Conservation (phyloP, 805 yeast species). For the Myxozyma geophila region DNA sequence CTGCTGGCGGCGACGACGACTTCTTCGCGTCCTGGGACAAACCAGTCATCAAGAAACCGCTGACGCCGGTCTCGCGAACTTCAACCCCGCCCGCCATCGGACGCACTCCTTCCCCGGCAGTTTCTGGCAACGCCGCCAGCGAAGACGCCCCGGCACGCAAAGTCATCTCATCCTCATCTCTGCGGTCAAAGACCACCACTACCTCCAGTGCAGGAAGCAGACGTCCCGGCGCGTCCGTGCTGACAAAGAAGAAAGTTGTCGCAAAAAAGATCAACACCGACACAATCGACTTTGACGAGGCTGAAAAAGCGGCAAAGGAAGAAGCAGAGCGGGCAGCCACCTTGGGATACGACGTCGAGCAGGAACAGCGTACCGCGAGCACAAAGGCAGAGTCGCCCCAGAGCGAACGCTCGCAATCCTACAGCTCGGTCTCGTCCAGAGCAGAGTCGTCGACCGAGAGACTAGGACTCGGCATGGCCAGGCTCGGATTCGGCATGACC, state of each 20-base stretch:
- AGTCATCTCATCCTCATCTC: slow-evolving; percentile 55
- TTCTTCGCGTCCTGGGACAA: slow-evolving; percentile 92
- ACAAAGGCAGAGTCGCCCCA: slow-evolving; percentile 16
- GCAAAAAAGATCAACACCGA: slow-evolving; percentile 48
- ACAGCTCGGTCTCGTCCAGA: slow-evolving; percentile 9
- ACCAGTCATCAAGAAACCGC: slow-evolving; percentile 53
- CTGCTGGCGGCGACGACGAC: slow-evolving; percentile 62
- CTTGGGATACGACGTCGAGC: slow-evolving; percentile 52
- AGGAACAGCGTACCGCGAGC: slow-evolving; percentile 14
- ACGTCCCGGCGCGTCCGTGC: slow-evolving; percentile 39
- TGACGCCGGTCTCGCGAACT: slow-evolving; percentile 49
- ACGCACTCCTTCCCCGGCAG: slow-evolving; percentile 36
- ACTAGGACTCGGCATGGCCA: slow-evolving; percentile 54
- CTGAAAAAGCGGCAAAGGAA: slow-evolving; percentile 76
- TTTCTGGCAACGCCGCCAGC: slow-evolving; percentile 33
- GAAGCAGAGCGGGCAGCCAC: slow-evolving; percentile 69
- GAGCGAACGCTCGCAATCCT: slow-evolving; percentile 19
- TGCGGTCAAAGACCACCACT: slow-evolving; percentile 33
- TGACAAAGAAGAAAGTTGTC: slow-evolving; percentile 44
- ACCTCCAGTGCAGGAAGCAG: slow-evolving; percentile 30
- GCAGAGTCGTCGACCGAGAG: slow-evolving; percentile 20
- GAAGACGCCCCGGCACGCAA: slow-evolving; percentile 40
- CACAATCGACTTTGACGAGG: slow-evolving; percentile 64
- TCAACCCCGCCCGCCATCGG: slow-evolving; percentile 43
- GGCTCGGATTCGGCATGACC: slow-evolving; percentile 89